Base-by-base conservation (phyloP, 805 yeast species). In the Brettanomyces bruxellensis region DNA sequence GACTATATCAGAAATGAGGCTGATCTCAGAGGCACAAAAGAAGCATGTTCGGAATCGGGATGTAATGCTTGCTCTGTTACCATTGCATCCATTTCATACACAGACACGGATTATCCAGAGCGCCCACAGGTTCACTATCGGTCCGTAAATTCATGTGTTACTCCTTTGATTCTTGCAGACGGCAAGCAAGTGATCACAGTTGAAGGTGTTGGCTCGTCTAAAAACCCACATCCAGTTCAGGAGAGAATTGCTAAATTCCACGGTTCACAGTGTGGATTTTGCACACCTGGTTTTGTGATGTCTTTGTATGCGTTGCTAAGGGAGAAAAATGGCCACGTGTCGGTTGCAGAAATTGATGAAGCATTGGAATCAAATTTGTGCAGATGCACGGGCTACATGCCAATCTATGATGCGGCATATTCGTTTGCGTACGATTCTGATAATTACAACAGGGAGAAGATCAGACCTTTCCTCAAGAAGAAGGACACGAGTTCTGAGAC, bases 221-320 rank as follows among this genome's bases (percentile, higher is more conserved):
- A 57, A 11, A 52, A 63, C 38, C 72, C 73, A 4, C 77, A 72
- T 51, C 73, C 76, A 2, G 71, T 69, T n/a, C 77, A 72, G 51
- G 76, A 72, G 50, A 59, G 77, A 23, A 69, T 72, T 35, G 76
- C 75, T 12, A 63, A 67, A 45, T 68, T 68, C 51, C 76, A 72
- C 47, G 77, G 77, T 5, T 70, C 76, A 0, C 77, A 72, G 54
- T 72, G 77, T 54, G 77, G 77, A 3, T 72, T 71, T 51, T 72
- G 77, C 50, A 72, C 77, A 5, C 77, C 76, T 1, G 77, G 77
- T 5, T 72, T 72, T 44, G 74, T 72, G 8, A 72, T 72, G 77
- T 67, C 72, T 36, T 51, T 72, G 44, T 72, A 72, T 45, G 64
- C 73, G 1, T 53, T 72, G 44, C 53, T 72, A 25, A 58, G 76